phyloP scores from a whole-genome alignment of 2,329 filamentous ascomycete genomes.

The Meredithiella fracta region DNA sequence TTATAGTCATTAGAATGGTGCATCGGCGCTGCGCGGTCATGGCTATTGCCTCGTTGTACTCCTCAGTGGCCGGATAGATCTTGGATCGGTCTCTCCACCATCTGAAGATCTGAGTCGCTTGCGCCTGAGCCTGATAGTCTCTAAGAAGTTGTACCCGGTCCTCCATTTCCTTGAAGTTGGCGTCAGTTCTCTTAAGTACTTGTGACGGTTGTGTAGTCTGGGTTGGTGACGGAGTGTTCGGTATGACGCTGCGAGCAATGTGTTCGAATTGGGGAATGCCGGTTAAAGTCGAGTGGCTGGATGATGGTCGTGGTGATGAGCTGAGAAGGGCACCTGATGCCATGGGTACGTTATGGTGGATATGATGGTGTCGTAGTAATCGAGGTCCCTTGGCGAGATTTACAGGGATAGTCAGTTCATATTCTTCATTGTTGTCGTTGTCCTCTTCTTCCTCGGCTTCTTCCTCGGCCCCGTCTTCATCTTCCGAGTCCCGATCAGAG shows the following conservation, averaged over 20 bases:
- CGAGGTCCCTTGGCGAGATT: neutral
- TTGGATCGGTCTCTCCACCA: conserved; percentile 14
- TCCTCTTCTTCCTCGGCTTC: conserved; percentile 4
- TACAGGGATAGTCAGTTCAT: conserved; percentile 11
- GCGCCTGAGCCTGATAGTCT: conserved; percentile 1
- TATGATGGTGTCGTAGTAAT: neutral
- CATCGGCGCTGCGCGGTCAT: conserved; percentile 10
- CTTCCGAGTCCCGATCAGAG: conserved; percentile 1
- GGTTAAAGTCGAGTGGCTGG: neutral
- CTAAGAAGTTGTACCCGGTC: conserved; percentile 5
- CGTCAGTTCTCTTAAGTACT: conserved; percentile 8
- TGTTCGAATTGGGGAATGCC: conserved; percentile 5
- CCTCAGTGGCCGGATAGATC: conserved; percentile 9
- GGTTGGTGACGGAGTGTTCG: conserved; percentile 6
- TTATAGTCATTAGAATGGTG: conserved; percentile 10
- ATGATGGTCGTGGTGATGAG: neutral
- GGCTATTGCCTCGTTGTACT: conserved; percentile 12
- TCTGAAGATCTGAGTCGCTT: conserved; percentile 10
- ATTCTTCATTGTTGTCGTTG: conserved; percentile 5
- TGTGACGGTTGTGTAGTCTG: conserved; percentile 14
- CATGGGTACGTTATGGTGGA: neutral
- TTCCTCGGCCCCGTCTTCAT: too few relatives aligned
- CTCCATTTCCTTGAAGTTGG: conserved; percentile 13
- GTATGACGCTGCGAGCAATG: conserved; percentile 3
- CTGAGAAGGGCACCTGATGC: neutral